Evolutionary conservation across 2,329 filamentous ascomycete genomes (phyloP).

Genomic region (Trichoderma atrobrunneum): DNA sequence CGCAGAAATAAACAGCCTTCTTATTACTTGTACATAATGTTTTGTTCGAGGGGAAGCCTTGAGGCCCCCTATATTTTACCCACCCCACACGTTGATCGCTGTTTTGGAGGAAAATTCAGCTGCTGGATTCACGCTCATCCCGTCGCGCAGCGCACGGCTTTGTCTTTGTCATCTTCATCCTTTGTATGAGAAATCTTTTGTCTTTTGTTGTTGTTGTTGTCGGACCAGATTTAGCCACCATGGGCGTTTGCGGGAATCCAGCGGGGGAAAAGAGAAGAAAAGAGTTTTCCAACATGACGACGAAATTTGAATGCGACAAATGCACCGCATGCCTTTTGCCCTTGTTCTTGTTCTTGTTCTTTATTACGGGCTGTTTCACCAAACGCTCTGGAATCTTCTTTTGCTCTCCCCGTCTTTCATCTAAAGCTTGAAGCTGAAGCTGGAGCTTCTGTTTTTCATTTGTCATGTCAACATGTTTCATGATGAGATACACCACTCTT

Average conservation of each 20-base stretch:
- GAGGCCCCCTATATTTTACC: neutral
- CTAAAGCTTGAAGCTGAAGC: neutral
- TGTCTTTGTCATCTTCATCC: conserved; percentile 1
- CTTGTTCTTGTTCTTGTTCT: neutral
- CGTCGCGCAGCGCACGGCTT: conserved; percentile 1
- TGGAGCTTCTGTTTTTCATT: neutral
- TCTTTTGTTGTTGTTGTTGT: neutral
- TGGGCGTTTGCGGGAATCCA: conserved; percentile 10
- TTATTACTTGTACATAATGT: conserved; percentile 15
- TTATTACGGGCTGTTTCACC: neutral
- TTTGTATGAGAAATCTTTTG: neutral
- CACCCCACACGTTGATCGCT: conserved; percentile 12
- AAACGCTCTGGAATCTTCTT: neutral
- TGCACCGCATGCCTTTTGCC: conserved; percentile 5
- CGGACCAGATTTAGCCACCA: neutral
- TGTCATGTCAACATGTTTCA: conserved; percentile 12
- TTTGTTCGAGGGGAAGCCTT: neutral
- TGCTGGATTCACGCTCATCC: conserved; percentile 10
- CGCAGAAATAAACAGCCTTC: neutral
- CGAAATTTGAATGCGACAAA: conserved; percentile 1
- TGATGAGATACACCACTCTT: conserved; percentile 12
- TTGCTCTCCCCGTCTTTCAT: neutral
- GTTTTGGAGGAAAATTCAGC: neutral
- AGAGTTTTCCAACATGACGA: conserved; percentile 1
- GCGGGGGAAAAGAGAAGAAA: neutral